Conservation (phyloP, 2,329 filamentous ascomycete species). For the Acrocalymma vagum region DNA sequence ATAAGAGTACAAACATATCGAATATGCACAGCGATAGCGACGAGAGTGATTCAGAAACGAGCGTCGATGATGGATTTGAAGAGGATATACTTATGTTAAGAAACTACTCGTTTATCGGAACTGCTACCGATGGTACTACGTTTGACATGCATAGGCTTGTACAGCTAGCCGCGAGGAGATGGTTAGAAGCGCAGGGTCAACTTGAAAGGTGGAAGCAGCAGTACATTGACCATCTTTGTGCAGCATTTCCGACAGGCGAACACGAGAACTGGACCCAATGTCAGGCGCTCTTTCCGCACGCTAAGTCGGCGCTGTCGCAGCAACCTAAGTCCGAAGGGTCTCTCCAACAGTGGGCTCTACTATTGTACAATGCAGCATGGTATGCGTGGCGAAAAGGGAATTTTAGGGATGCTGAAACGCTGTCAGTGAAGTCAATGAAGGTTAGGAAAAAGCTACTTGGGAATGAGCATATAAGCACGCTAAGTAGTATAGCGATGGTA, state of each 20-base stretch:
- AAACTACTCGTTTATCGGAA: slow-evolving; percentile 47
- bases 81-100: slow-evolving; percentile 43
- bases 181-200: slow-evolving; percentile 20
- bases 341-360: slow-evolving; percentile 7
- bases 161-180: slow-evolving; percentile 38
- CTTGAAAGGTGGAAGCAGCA: slow-evolving; percentile 37
- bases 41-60: slow-evolving; percentile 31
- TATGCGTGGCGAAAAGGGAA: slow-evolving; percentile 15
- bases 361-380: slow-evolving; percentile 15
- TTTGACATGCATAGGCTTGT: slow-evolving; percentile 56
- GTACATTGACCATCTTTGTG: slow-evolving; percentile 36
- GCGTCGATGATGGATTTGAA: slow-evolving; percentile 17
- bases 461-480: slow-evolving; percentile 3
- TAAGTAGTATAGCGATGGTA: slow-evolving; percentile 8
- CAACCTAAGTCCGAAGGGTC: slow-evolving; percentile 5
- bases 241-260: slow-evolving; percentile 34
- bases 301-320: slow-evolving; percentile 12
- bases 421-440: slow-evolving; percentile 8
- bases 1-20: not conserved
- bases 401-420: slow-evolving; percentile 8
- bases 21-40: slow-evolving; percentile 4
- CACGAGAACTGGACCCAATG: slow-evolving; percentile 45
- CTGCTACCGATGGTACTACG: slow-evolving; percentile 20
- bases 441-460: slow-evolving; percentile 7
- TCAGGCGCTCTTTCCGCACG: slow-evolving; percentile 41